Base-by-base conservation (phyloP, 768 basidiomycete species). In the Psilocybe azurescens region DNA sequence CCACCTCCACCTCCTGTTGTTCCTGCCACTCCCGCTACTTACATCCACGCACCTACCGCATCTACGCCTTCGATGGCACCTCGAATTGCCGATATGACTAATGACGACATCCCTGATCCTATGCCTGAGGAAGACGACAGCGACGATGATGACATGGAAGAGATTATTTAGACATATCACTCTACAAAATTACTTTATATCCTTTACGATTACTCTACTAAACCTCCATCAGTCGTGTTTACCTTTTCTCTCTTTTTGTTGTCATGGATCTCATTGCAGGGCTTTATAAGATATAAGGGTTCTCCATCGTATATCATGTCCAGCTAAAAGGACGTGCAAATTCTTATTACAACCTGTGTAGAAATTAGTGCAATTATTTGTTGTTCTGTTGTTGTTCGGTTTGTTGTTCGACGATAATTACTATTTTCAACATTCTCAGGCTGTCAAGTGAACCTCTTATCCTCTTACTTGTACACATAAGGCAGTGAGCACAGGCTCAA, bases 101-200 rank as follows among this genome's bases (percentile, higher is more conserved):
- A 52, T 13, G 54, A 54, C 13, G 58, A 61, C n/a, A 61, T 60
- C 9, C 33, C 55, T 18, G 64, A 69, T 41, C 58, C 66, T 41
- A 60, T 60, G 33, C 60, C 59, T n/a, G 73, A 68, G 20, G 77
- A 75, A 30, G 75, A 76, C 7, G 70, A 70, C 56, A 69, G 65
- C 36, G 72, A 77, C 48, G 78, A 79, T 50, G 79, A 77, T 56
- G 80, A 82, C 66, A 82, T 82, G 80, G 79, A 81, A 60, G 80
- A 77, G 53, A 73, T 82, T 51, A 79, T 79, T 28, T 80, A 69
- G 63, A 14, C 24, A 61, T 41, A 16, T 36, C 46, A 7, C 41
- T 36, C n/a, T 33, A 18, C 52, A 53, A 53, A 53, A 53, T 53
- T 53, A 53, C 52, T 38, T 36, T 53, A 53, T 38, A 36, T 53